Percentiles rank a stretch among this genome's conserved stretches.
These are phyloP conservation scores for Trypanosoma avium DNA, from an alignment of 208 protist species.

Conservation along the genomic window DNA sequence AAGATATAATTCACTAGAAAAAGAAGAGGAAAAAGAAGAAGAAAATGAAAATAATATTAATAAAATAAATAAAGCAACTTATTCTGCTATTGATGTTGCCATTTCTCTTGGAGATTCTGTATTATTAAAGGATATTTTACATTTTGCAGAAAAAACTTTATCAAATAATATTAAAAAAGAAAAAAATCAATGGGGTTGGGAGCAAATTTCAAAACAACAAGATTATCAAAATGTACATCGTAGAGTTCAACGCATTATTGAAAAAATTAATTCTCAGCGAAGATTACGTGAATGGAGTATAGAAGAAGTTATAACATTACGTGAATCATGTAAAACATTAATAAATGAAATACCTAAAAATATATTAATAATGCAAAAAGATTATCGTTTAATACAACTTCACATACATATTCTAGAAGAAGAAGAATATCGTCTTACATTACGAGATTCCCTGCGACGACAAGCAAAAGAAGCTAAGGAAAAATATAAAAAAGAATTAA, in stretches of 20 bases:
- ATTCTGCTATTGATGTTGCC: constrained; percentile 15
- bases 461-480: constrained; percentile 17
- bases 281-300: constrained; percentile 11
- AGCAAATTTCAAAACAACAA: not conserved
- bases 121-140: constrained; percentile 4
- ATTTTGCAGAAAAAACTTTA: constrained; percentile 3
- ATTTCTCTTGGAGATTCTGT: not conserved
- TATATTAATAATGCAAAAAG: constrained; percentile 1
- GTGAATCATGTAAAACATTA: constrained; percentile 2
- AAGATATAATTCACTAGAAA: not conserved
- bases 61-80: not conserved
- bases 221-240: constrained; percentile 1
- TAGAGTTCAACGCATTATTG: not conserved
- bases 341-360: constrained; percentile 5
- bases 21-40: not conserved
- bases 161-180: not conserved
- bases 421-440: constrained; percentile 22
- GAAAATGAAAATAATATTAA: not conserved
- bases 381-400: constrained; percentile 17
- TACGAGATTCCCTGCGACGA: constrained; percentile 9
- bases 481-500: constrained; percentile 18
- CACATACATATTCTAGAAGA: constrained; percentile 22
- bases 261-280: constrained; percentile 10
- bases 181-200: not conserved
- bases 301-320: constrained; percentile 8